Base-by-base conservation (phyloP, 1,284 basidiomycete genomes). In the Irpex lacteus region DNA sequence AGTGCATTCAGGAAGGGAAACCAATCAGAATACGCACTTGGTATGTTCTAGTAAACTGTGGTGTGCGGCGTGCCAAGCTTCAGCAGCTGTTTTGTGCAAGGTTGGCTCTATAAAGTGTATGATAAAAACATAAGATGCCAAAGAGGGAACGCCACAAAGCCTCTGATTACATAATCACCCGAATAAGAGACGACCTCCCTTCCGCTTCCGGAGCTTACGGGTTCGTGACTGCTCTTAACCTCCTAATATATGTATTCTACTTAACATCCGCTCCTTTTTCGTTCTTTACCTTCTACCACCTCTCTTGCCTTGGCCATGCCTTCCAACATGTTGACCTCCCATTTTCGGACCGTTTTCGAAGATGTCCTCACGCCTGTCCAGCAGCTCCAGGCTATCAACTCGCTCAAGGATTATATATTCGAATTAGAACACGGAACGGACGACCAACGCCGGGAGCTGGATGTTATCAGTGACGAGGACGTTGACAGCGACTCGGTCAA, bases 381-480 rank as follows among this genome's bases (percentile, higher is more conserved):
- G 44, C 69, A 70, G 44, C 65, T 66, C 5, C 66, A 61, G 44
- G 67, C 71, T 40, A 60, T 74, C 36, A 67, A 72, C 59, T 63
- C 66, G 4, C 59, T 68, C 13, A 54, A 63, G 52, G 63, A 58
- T 40, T 65, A 71, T 67, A 64, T 74, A 63, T 37, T 67, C 34
- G 68, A 72, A 57, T 65, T 70, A 13, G 66, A 70, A 60, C 67
- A 68, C 40, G 69, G 69, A 58, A 61, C 68, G 7, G 69, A 70
- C 44, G 68, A 68, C 36, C 69, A 68, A 53, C 67, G 66, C 4
- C 66, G 68, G 54, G 69, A 69, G 53, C 63, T 71, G 34, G 70
- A 67, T 50, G 65, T 71, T 36, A 63, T 70, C 57, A 63, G 63
- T 60, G 60, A 68, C 1, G 67, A 70, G 47, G 70, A 71, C 61